Base-by-base conservation (phyloP, 148 eudicot genomes). In the Tetragonia tetragonoides region DNA sequence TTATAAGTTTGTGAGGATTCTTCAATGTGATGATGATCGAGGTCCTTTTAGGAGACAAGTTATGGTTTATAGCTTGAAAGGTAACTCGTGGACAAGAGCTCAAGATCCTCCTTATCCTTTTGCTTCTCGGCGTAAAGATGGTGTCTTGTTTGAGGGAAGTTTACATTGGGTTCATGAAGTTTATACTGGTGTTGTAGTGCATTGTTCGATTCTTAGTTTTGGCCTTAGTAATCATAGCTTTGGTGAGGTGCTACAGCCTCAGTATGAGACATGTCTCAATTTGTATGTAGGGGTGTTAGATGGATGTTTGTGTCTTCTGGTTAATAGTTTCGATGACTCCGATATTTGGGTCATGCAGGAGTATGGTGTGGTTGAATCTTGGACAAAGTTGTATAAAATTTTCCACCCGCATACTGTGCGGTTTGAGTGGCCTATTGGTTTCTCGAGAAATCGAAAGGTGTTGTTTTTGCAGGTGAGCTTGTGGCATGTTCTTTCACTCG, bases 331-430 rank as follows among this genome's bases (percentile, higher is more conserved):
- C 16, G 70, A 82, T 46, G 62, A 73, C 44, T 72, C 78, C 3
- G 84, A 82, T 34, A 49, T 82, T 66, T 82, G 84, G 84, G 47
- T 82, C 39, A 72, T 82, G 84, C 78, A 78, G 70, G 70, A 82
- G 46, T 78, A 78, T 68, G 78, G 81, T 39, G 81, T 78, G 23
- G 75, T 57, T 18, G 77, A 73, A 40, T 82, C 84, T 20, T 82
- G 84, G 84, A 68, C 78, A 34, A 78, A 68, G 81, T 42, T 82
- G 66, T 78, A 67, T 72, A 82, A 61, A 68, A 47, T 82, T 44
- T 63, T 54, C 24, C 77, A 77, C 34, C 24, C 38, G 5, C 70
- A 73, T 46, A 53, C 38, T 24, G 78, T 68, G 70, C 67, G 57
- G 68, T 79, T 78, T 9, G 78, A 82, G 75, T 73, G 81, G 81